Percentiles rank a stretch among this genome's conserved stretches.
Conservation (phyloP, 179 eudicot genomes). For the Silene noctiflora region DNA sequence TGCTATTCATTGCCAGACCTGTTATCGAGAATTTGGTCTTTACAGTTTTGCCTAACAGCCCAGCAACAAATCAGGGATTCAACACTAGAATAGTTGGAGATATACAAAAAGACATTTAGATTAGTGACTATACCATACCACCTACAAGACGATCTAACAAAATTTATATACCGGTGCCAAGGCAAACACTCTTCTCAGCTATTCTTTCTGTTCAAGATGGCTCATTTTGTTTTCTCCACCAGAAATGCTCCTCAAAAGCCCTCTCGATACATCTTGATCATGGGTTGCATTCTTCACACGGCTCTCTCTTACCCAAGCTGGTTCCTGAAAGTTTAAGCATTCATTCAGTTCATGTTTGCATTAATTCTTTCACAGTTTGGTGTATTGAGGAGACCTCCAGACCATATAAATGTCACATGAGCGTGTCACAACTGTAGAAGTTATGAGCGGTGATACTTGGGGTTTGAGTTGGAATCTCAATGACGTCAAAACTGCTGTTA, state of each 20-base stretch:
- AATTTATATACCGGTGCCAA: constrained; percentile 28
- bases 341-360: background rate
- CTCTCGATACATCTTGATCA: constrained; percentile 60
- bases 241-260: constrained; percentile 65
- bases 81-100: background rate
- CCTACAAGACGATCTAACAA: constrained; percentile 18
- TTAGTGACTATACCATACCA: constrained; percentile 12
- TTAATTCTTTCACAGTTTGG: background rate
- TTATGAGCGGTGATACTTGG: too few species aligned
- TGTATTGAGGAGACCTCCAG: background rate
- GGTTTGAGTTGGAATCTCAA: too few species aligned
- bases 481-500: too few species aligned
- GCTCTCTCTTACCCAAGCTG: constrained; percentile 83
- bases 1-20: too few species aligned
- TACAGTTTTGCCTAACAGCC: too few species aligned
- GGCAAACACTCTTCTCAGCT: background rate
- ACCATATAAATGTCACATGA: too few species aligned
- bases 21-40: too few species aligned
- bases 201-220: constrained; percentile 3
- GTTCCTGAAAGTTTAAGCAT: constrained; percentile 51
- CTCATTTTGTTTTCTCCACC: constrained; percentile 31
- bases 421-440: background rate
- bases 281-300: constrained; percentile 69
- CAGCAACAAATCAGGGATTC: background rate
- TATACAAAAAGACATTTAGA: background rate